phyloP scores from a whole-genome alignment of 116 monocot genomes.

The Papilionanthe hybrid region DNA sequence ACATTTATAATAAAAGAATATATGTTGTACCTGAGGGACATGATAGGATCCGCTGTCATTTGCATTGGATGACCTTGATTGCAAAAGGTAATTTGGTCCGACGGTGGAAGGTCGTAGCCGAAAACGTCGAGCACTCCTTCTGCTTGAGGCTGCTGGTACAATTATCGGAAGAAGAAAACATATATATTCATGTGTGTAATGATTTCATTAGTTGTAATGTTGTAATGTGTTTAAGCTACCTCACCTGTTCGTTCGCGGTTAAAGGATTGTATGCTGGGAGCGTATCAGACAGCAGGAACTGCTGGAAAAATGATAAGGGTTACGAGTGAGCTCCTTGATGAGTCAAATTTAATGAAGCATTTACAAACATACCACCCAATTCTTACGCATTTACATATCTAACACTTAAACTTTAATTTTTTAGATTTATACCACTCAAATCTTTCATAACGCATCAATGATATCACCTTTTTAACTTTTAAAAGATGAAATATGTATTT shows the following conservation, averaged over 20 bases:
- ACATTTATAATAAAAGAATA: neutral
- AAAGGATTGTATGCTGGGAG: constrained; percentile 38
- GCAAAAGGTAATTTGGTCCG: constrained; percentile 22
- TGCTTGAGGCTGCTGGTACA: constrained; percentile 35
- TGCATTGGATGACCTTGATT: constrained; percentile 28
- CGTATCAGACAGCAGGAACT: constrained; percentile 34
- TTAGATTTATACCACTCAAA: too few species aligned
- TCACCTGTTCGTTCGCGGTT: constrained; percentile 24
- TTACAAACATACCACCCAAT: too few species aligned
- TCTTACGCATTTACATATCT: too few species aligned
- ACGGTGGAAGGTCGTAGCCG: constrained; percentile 30
- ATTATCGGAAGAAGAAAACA: constrained; percentile 14
- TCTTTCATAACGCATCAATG: too few species aligned
- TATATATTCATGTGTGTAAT: too few species aligned
- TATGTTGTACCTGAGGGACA: constrained; percentile 33
- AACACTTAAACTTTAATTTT: too few species aligned
- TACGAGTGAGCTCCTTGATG: too few species aligned
- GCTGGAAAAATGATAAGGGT: too few species aligned
- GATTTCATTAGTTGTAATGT: neutral
- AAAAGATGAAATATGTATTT: too few species aligned
- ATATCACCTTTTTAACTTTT: too few species aligned
- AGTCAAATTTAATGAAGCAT: too few species aligned
- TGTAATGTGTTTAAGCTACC: neutral
- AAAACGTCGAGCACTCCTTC: constrained; percentile 25
- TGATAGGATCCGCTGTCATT: constrained; percentile 30